phyloP scores from a whole-genome alignment of 805 yeast genomes.

The Spathaspora girioi region DNA sequence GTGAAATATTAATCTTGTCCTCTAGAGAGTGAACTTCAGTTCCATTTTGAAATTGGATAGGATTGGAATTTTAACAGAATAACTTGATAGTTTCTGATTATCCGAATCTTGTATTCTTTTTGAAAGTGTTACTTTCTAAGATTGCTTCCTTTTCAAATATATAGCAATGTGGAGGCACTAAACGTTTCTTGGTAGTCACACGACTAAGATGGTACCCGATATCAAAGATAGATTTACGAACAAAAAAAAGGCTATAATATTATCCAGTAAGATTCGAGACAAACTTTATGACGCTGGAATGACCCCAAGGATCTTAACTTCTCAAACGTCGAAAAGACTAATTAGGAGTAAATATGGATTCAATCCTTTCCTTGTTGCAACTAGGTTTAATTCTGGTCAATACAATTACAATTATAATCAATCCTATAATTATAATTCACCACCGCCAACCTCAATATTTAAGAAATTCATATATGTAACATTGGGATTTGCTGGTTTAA shows the following conservation, averaged over 20 bases:
- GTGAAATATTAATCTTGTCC: too few relatives aligned
- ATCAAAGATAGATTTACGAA: neutral
- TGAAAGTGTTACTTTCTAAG: too few relatives aligned
- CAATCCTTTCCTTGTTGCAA: neutral
- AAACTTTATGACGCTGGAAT: neutral
- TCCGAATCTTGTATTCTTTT: too few relatives aligned
- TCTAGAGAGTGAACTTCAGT: too few relatives aligned
- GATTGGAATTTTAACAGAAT: too few relatives aligned
- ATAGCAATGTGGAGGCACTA: too few relatives aligned
- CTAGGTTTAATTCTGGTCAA: neutral
- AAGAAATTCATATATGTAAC: conserved; percentile 11
- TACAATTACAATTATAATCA: conserved; percentile 14
- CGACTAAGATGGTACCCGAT: neutral
- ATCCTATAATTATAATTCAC: neutral
- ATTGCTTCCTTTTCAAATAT: too few relatives aligned
- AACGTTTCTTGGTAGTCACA: neutral
- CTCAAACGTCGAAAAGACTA: neutral
- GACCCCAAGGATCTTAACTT: neutral
- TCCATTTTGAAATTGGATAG: too few relatives aligned
- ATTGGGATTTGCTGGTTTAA: conserved; percentile 10
- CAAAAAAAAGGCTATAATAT: neutral
- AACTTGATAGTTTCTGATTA: too few relatives aligned
- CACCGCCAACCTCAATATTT: conserved; percentile 12
- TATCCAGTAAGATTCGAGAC: neutral
- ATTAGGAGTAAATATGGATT: neutral